Conservation (phyloP, 177 flowering plant genomes). For the Telopea speciosissima region DNA sequence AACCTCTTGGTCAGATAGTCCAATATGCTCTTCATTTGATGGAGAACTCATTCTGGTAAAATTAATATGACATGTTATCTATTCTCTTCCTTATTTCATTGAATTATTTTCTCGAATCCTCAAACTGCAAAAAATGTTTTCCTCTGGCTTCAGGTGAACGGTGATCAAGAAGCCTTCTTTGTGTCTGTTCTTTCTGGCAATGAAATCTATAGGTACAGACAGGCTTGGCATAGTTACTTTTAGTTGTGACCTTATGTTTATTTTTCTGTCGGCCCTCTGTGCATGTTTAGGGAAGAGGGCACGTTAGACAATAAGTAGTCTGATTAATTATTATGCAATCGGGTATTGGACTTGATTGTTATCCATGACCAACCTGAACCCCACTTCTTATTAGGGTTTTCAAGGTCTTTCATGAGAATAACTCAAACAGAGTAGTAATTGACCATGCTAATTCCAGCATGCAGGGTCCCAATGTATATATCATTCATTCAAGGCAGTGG, state of each 20-base stretch:
- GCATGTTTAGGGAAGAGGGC: too few relatives aligned
- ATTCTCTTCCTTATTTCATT: neutral
- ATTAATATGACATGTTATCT: neutral
- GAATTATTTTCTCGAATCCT: neutral
- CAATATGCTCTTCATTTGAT: constrained; percentile 48
- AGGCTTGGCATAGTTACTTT: neutral
- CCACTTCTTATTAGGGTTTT: too few relatives aligned
- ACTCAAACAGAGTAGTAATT: too few relatives aligned
- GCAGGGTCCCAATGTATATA: too few relatives aligned
- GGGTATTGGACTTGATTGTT: too few relatives aligned
- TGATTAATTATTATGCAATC: too few relatives aligned
- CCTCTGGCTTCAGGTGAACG: constrained; percentile 47
- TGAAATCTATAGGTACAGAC: constrained; percentile 49
- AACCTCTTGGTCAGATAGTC: constrained; percentile 29
- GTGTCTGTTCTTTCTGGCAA: constrained; percentile 47
- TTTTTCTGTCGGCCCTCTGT: too few relatives aligned
- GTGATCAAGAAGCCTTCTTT: constrained; percentile 67
- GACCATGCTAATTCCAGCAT: too few relatives aligned
- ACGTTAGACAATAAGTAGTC: too few relatives aligned
- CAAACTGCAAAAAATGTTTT: neutral
- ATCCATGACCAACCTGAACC: too few relatives aligned
- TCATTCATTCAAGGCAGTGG: too few relatives aligned
- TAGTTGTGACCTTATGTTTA: neutral
- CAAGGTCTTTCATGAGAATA: too few relatives aligned
- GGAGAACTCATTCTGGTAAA: constrained; percentile 80